A percentile compares a stretch with the other conserved stretches of the same genome.
Evolutionary conservation across 2,329 filamentous ascomycete genomes (phyloP).

Genomic region (Exophiala spinifera): DNA sequence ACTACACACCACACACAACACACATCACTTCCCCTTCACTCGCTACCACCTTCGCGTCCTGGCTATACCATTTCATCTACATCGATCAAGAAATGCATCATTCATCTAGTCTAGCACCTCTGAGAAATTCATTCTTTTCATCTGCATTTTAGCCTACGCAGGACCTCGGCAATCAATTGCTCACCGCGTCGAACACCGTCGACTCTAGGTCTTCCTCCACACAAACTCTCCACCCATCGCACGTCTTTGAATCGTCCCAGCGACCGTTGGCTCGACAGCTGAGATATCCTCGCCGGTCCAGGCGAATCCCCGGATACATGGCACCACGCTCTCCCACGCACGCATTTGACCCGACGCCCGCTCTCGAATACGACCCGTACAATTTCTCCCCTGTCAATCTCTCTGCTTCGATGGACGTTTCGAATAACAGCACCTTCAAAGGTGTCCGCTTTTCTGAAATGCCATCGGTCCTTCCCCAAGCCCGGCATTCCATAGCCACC

Average conservation of each 20-base stretch:
- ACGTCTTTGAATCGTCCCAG: background rate
- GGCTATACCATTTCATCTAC: background rate
- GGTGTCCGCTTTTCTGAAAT: conserved; percentile 42
- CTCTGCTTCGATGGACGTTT: conserved; percentile 2
- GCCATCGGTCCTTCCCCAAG: conserved; percentile 34
- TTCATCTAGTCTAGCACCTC: background rate
- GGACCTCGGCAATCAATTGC: no score
- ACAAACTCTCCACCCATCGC: background rate
- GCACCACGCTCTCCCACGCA: conserved; percentile 25
- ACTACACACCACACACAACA: no score
- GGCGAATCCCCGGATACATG: conserved; percentile 13
- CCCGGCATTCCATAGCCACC: conserved; percentile 40
- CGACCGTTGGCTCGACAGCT: background rate
- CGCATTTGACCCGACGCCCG: conserved; percentile 27
- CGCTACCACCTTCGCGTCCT: background rate
- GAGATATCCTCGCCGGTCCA: background rate
- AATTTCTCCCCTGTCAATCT: conserved; percentile 26
- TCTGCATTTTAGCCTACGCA: background rate
- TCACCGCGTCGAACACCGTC: background rate
- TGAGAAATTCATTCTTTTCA: background rate
- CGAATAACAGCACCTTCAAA: conserved; percentile 37
- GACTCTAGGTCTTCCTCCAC: background rate
- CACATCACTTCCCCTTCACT: background rate
- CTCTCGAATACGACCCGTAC: conserved; percentile 24
- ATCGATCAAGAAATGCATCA: background rate